phyloP scores from a whole-genome alignment of 169 alveolate species.

The Cryptosporidium parvum region DNA sequence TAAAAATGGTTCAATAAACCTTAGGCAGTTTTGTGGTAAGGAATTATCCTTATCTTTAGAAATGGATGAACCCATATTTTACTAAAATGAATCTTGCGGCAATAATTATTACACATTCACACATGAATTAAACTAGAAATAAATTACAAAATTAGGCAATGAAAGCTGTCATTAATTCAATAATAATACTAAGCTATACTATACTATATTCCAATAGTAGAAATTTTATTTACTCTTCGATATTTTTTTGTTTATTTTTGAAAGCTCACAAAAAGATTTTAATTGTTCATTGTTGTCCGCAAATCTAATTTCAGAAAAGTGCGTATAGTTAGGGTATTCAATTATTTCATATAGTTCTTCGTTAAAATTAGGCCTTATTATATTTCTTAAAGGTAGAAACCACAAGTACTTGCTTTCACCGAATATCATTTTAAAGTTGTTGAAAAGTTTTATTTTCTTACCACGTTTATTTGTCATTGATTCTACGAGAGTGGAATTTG shows the following conservation, averaged over 20 bases:
- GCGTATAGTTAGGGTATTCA: not conserved
- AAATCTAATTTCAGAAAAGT: conserved; percentile 12
- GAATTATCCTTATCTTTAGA: conserved; percentile 38
- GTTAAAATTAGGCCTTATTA: conserved; percentile 39
- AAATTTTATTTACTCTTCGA: not conserved
- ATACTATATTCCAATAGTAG: not conserved
- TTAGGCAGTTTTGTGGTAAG: not conserved
- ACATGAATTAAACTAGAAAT: not conserved
- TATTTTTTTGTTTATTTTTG: not conserved
- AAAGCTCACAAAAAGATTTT: not conserved
- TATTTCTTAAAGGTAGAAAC: conserved; percentile 74
- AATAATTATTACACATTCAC: not conserved
- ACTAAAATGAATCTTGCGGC: conserved; percentile 14
- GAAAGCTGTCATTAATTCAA: not conserved
- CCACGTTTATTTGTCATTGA: conserved; percentile 71
- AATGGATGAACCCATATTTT: conserved; percentile 63
- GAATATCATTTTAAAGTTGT: conserved; percentile 51
- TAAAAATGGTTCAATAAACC: conserved; percentile 41
- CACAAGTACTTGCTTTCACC: conserved; percentile 73
- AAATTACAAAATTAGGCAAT: not conserved
- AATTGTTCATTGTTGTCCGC: not conserved
- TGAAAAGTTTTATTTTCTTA: conserved; percentile 19
- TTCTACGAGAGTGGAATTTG: conserved; percentile 78
- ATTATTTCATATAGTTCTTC: conserved; percentile 73
- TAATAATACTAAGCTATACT: not conserved